Conservation (phyloP, 345 rosid species). For the Aurinia saxatilis region DNA sequence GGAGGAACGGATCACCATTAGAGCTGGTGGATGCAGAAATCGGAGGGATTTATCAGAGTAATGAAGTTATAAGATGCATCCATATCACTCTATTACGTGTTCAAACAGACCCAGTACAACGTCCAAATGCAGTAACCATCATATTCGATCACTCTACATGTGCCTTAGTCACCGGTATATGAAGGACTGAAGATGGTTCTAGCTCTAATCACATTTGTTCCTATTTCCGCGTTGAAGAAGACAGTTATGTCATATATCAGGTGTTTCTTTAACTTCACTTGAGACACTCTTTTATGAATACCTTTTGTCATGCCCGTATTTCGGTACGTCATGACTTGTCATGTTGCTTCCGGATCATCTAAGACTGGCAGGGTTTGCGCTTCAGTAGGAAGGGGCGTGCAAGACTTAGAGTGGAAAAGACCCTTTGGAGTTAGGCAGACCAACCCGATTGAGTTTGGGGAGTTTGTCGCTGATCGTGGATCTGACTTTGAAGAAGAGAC, state of each 20-base stretch:
- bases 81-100: slow-evolving; percentile 42
- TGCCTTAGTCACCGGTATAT: slow-evolving; percentile 27
- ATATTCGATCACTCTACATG: slow-evolving; percentile 19
- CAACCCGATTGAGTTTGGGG: too few species aligned
- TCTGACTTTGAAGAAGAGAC: too few species aligned
- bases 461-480: too few species aligned
- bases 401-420: too few species aligned
- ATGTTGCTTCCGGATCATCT: too few species aligned
- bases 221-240: slow-evolving; percentile 13
- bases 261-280: not conserved
- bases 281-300: not conserved
- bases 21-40: slow-evolving; percentile 34
- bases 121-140: slow-evolving; percentile 25
- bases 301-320: too few species aligned
- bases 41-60: slow-evolving; percentile 12
- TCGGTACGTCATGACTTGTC: too few species aligned
- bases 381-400: too few species aligned
- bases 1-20: slow-evolving; percentile 35
- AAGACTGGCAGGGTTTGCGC: too few species aligned
- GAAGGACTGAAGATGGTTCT: not conserved
- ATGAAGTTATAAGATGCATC: slow-evolving; percentile 40
- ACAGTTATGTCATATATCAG: not conserved
- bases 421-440: too few species aligned
- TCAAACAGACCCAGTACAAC: slow-evolving; percentile 35
- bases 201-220: not conserved